These are phyloP conservation scores for Aurantiochytrium sp. DNA, from an alignment of 108 stramenopile genomes.

Conservation along the genomic window DNA sequence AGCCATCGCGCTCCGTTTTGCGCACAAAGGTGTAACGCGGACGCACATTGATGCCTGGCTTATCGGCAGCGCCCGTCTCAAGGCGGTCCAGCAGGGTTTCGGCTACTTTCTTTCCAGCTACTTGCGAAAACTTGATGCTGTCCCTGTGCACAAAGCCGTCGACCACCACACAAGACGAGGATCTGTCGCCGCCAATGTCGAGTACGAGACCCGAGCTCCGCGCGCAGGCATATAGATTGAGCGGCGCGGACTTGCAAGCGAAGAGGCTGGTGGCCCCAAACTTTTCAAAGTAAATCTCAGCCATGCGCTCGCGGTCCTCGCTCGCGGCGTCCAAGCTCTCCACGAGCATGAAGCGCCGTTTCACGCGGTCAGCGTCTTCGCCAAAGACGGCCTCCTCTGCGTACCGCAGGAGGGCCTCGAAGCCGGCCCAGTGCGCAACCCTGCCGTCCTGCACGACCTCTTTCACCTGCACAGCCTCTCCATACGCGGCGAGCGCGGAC, in stretches of 20 bases:
- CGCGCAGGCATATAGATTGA: background rate
- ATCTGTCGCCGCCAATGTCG: background rate
- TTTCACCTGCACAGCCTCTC: background rate
- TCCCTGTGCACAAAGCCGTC: background rate
- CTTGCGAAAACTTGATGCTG: background rate
- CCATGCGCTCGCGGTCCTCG: background rate
- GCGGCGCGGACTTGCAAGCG: background rate
- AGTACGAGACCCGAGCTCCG: background rate
- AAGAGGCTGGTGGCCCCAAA: background rate
- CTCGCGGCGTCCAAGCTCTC: background rate
- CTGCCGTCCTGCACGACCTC: background rate
- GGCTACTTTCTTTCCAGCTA: background rate
- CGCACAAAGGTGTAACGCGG: background rate
- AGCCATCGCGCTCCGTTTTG: background rate
- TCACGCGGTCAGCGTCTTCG: background rate
- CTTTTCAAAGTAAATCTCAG: background rate
- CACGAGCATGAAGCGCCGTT: background rate
- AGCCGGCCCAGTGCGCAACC: background rate
- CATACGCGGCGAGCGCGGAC: background rate
- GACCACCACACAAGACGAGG: background rate
- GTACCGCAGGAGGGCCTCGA: background rate
- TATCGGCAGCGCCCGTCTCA: background rate
- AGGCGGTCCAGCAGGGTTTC: background rate
- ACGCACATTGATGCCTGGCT: background rate
- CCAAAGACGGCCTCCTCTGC: background rate